Percentiles rank a stretch among this genome's conserved stretches.
phyloP scores from a whole-genome alignment of 306 rosid species.

The Amphicarpaea edgeworthii region DNA sequence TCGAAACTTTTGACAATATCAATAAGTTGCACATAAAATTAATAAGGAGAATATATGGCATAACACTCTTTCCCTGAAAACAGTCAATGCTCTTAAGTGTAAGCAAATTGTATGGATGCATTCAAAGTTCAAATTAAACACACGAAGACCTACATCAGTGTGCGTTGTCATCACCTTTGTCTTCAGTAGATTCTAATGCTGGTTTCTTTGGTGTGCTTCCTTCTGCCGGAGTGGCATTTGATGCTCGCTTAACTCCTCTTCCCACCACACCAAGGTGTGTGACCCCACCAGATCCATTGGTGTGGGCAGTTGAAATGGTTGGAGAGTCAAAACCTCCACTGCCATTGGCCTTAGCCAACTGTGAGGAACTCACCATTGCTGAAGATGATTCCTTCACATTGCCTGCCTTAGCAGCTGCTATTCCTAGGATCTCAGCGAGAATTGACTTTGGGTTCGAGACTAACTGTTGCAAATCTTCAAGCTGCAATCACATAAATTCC shows the following conservation, averaged over 20 bases:
- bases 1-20: conserved; percentile 16
- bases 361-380: conserved; percentile 62
- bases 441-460: conserved; percentile 75
- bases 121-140: conserved; percentile 41
- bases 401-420: conserved; percentile 66
- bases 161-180: conserved; percentile 58
- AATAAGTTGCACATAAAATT: conserved; percentile 12
- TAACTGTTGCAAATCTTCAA: conserved; percentile 91
- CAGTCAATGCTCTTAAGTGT: conserved; percentile 18
- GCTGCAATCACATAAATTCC: conserved; percentile 63
- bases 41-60: conserved; percentile 19
- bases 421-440: conserved; percentile 78
- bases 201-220: conserved; percentile 69
- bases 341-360: conserved; percentile 64
- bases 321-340: conserved; percentile 84
- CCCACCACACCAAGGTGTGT: conserved; percentile 98
- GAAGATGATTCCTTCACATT: conserved; percentile 58
- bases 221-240: conserved; percentile 58
- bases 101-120: conserved; percentile 27
- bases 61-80: conserved; percentile 18
- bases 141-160: conserved; percentile 55
- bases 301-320: conserved; percentile 80
- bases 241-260: conserved; percentile 91
- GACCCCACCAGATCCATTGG: conserved; percentile 79
- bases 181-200: conserved; percentile 62